Percentiles rank a stretch among this genome's conserved stretches.
phyloP scores from a whole-genome alignment of 345 rosid genomes.

The Laguncularia racemosa region DNA sequence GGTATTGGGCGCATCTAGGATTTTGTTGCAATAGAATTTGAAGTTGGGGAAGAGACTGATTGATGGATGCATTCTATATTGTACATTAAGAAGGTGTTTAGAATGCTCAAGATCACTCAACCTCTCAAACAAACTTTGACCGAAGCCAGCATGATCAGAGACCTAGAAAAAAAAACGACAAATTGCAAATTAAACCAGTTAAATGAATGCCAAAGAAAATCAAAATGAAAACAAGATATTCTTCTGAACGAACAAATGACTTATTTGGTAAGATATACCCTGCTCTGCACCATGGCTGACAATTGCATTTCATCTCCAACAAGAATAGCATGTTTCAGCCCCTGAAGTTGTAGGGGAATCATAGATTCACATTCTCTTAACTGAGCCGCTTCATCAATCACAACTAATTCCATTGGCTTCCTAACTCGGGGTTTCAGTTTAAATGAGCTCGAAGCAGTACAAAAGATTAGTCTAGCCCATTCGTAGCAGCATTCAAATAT shows the following conservation, averaged over 20 bases:
- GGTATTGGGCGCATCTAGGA: no score
- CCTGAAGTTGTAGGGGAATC: constrained; percentile 40
- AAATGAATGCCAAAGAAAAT: neutral
- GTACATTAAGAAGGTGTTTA: no score
- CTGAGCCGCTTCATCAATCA: constrained; percentile 65
- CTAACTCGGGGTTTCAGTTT: constrained; percentile 18
- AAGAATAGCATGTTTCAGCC: constrained; percentile 25
- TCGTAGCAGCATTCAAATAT: constrained; percentile 27
- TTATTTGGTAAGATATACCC: constrained; percentile 13
- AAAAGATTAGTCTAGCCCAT: constrained; percentile 26
- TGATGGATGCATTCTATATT: no score
- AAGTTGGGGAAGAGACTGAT: no score
- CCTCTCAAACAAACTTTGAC: no score
- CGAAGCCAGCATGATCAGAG: constrained; percentile 26
- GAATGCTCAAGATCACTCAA: no score
- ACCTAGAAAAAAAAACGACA: constrained; percentile 11
- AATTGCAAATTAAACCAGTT: neutral
- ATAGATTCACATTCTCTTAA: constrained; percentile 49
- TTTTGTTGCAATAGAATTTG: no score
- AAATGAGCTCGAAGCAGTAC: constrained; percentile 32
- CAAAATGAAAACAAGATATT: no score
- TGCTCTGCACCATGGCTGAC: constrained; percentile 34
- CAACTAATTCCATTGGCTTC: constrained; percentile 29
- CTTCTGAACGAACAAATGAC: no score
- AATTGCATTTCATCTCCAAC: no score